Evolutionary conservation across 2,329 filamentous ascomycete species (phyloP).

Genomic region (Ophiostoma sp.): DNA sequence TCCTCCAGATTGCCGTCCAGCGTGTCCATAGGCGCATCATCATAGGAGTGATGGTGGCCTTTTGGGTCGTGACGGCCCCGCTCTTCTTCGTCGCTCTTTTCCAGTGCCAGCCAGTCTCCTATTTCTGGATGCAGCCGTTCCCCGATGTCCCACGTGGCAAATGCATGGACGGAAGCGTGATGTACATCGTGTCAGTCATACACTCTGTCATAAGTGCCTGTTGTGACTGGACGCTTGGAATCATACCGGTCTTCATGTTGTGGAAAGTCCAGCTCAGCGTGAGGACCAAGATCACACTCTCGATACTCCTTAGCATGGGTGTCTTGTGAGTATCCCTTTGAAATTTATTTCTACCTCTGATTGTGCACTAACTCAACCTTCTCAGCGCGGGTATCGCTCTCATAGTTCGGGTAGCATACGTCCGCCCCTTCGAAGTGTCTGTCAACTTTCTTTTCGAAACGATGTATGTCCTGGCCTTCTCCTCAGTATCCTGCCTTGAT

Average conservation of each 20-base stretch:
- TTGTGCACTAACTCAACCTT: neutral
- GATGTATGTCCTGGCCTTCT: slow-evolving; percentile 33
- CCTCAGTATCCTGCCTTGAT: neutral
- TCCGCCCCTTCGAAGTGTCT: slow-evolving; percentile 35
- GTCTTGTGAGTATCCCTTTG: slow-evolving; percentile 44
- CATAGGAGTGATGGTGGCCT: slow-evolving; percentile 40
- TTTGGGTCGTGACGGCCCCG: slow-evolving; percentile 30
- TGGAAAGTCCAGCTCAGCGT: slow-evolving; percentile 52
- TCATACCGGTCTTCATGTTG: slow-evolving; percentile 52
- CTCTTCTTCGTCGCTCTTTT: slow-evolving; percentile 37
- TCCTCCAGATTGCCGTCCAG: slow-evolving; percentile 43
- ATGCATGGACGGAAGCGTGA: slow-evolving; percentile 44
- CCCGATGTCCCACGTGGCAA: slow-evolving; percentile 36
- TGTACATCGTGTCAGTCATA: slow-evolving; percentile 46
- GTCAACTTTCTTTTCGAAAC: slow-evolving; percentile 38
- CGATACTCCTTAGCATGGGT: slow-evolving; percentile 50
- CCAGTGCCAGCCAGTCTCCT: slow-evolving; percentile 51
- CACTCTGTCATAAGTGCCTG: slow-evolving; percentile 52
- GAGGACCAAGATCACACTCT: slow-evolving; percentile 48
- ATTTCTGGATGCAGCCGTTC: slow-evolving; percentile 49
- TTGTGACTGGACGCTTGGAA: slow-evolving; percentile 50
- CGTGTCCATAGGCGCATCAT: slow-evolving; percentile 41
- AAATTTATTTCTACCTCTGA: neutral
- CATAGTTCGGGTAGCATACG: slow-evolving; percentile 41
- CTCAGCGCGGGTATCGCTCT: slow-evolving; percentile 43